Evolutionary conservation across 2,329 filamentous ascomycete genomes (phyloP).

Genomic region (Botrytis deweyae): DNA sequence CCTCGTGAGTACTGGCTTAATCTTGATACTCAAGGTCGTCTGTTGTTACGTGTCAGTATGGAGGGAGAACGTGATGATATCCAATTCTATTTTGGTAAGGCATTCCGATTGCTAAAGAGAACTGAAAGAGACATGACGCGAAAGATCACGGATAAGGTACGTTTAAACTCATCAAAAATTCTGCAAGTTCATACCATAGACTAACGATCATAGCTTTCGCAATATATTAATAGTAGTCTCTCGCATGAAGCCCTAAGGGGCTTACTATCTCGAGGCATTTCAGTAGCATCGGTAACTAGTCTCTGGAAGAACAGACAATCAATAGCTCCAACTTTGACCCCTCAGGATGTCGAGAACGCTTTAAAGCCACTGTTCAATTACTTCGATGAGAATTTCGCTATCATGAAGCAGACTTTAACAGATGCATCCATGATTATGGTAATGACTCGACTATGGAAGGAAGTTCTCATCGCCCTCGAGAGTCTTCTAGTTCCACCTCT

Average conservation of each 20-base stretch:
- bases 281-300: slow-evolving; percentile 71
- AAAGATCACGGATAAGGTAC: slow-evolving; percentile 94
- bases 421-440: slow-evolving; percentile 97
- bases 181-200: slow-evolving; percentile 15
- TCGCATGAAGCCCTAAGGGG: slow-evolving; percentile 77
- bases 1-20: slow-evolving; percentile 98
- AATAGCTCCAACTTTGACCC: slow-evolving; percentile 58
- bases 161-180: not conserved
- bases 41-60: slow-evolving; percentile 93
- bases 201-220: slow-evolving; percentile 63
- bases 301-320: slow-evolving; percentile 62
- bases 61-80: slow-evolving; percentile 98
- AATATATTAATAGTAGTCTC: slow-evolving; percentile 87
- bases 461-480: slow-evolving; percentile 90
- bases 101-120: slow-evolving; percentile 90
- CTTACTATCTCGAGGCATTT: slow-evolving; percentile 68
- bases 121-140: slow-evolving; percentile 98
- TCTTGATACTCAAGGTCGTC: slow-evolving; percentile 87
- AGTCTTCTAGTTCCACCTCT: slow-evolving; percentile 86
- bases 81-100: slow-evolving; percentile 96
- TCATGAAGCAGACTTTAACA: slow-evolving; percentile 96
- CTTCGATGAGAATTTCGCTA: slow-evolving; percentile 98
- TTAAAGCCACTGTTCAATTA: slow-evolving; percentile 85
- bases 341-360: slow-evolving; percentile 74
- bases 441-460: slow-evolving; percentile 98